Base-by-base conservation (phyloP, 116 monocot genomes). In the Cymodocea nodosa region DNA sequence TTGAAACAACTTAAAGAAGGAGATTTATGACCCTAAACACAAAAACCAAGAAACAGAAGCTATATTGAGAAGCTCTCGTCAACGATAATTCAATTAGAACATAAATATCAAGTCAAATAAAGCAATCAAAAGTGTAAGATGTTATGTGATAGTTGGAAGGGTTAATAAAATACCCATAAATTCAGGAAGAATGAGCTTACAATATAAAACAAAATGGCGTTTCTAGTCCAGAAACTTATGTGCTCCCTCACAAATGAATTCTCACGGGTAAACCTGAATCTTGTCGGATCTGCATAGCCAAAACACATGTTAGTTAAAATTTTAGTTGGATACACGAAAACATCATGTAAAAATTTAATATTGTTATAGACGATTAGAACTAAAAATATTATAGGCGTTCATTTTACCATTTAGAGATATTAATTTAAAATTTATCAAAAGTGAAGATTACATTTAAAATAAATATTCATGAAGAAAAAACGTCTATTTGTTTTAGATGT, bases 181-280 rank as follows among this genome's bases (percentile, higher is more conserved):
- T 30, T 30, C 3, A 3, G 30, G 30, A 30, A 44, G 44, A 44
- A 44, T 0, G 1, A 8, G 5, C 86, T 89, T 87, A 90, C 90
- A 69, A 84, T 44, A 68, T 94, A 90, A 30, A 94, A 70, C 8
- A 77, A 23, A 34, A 84, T n/a, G 2, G 78, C 19, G 19, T 73
- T 64, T 75, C 69, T 83, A 63, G 77, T 76, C 90, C 87, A 90
- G 37, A 79, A 79, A 65, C 83, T 85, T 39, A 77, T 40, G 49
- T 90, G 90, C 36, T 78, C 79, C 36, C 52, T 82, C 51, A 95
- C 90, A 79, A 90, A 95, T n/a, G 90, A 75, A 48, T 82, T 79
- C 65, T 90, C 87, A 58, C 81, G 77, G 59, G 80, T 60, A 62
- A 87, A 78, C 67, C 85, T 87, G 69, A 87, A 87, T 64, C 85